These are phyloP conservation scores for Endocalyx cinctus DNA, from an alignment of 2,329 filamentous ascomycete genomes.

Conservation along the genomic window DNA sequence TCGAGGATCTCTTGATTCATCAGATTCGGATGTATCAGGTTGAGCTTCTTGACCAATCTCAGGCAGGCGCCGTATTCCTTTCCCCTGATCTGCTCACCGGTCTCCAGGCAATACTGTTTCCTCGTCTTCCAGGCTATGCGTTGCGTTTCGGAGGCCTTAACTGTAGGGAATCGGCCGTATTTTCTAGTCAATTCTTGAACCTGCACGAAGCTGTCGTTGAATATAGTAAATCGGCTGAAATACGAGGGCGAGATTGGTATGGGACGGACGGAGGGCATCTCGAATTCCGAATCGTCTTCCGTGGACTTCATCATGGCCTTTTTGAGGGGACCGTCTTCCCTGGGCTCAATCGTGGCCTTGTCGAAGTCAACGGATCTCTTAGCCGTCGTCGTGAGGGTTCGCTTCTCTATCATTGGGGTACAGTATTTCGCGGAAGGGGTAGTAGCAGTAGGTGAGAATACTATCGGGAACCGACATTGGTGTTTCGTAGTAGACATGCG, in stretches of 20 bases:
- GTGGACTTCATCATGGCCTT: constrained; percentile 2
- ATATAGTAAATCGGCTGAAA: constrained; percentile 79
- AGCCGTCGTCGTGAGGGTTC: constrained; percentile 14
- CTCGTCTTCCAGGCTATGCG: constrained; percentile 78
- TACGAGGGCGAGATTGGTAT: constrained; percentile 88
- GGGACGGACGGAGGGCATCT: constrained; percentile 58
- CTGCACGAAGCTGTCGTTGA: constrained; percentile 77
- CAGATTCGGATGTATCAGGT: constrained; percentile 77
- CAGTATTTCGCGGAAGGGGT: constrained; percentile 12
- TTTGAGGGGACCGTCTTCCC: too few species aligned
- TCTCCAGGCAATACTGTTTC: constrained; percentile 65
- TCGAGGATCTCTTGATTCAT: constrained; percentile 64
- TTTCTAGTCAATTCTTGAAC: constrained; percentile 68
- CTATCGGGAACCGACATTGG: too few species aligned
- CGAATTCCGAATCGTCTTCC: constrained; percentile 20
- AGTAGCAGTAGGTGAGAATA: constrained; percentile 13
- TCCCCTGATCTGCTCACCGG: constrained; percentile 68
- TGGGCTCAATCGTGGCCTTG: constrained; percentile 4
- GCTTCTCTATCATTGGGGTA: too few species aligned
- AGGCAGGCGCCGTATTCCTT: constrained; percentile 77
- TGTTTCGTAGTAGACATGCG: constrained; percentile 16
- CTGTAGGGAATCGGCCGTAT: constrained; percentile 67
- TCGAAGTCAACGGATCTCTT: too few species aligned
- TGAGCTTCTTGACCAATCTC: constrained; percentile 70
- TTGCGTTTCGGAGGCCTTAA: constrained; percentile 61